These are phyloP conservation scores for Prinsepia uniflora DNA, from an alignment of 306 rosid species.

Conservation along the genomic window DNA sequence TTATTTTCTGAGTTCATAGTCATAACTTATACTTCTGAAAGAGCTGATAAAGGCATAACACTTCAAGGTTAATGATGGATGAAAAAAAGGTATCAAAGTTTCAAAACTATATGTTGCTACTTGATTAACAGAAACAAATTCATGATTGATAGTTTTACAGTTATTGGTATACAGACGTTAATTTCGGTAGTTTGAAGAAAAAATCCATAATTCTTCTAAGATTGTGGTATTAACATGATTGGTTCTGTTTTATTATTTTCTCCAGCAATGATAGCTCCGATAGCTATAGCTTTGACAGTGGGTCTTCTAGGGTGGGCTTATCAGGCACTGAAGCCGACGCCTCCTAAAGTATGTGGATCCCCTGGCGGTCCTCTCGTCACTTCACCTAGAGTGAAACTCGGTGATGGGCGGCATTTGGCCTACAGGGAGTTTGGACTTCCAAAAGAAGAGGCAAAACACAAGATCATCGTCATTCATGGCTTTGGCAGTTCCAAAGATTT, in stretches of 20 bases:
- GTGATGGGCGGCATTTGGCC: constrained; percentile 76
- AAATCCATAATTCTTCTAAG: neutral
- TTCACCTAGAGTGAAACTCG: constrained; percentile 63
- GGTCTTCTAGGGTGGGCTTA: constrained; percentile 54
- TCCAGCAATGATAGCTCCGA: constrained; percentile 53
- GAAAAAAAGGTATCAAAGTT: too few relatives aligned
- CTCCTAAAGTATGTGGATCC: constrained; percentile 61
- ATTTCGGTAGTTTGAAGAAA: neutral
- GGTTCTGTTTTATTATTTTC: neutral
- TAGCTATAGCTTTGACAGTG: constrained; percentile 45
- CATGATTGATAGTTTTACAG: neutral
- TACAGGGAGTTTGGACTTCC: constrained; percentile 65
- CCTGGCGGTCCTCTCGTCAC: constrained; percentile 54
- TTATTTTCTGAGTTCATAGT: too few relatives aligned
- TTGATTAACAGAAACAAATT: too few relatives aligned
- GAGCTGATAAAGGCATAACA: too few relatives aligned
- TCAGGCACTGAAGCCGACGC: constrained; percentile 55
- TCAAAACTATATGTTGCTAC: too few relatives aligned
- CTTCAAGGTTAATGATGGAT: too few relatives aligned
- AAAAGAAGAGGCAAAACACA: constrained; percentile 59
- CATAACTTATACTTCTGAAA: too few relatives aligned
- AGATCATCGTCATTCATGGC: constrained; percentile 67
- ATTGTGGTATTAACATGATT: neutral
- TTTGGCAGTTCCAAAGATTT: constrained; percentile 50
- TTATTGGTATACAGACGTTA: neutral